These are phyloP conservation scores for Malassezia sympodialis DNA, from an alignment of 1,284 basidiomycete species.

Conservation along the genomic window DNA sequence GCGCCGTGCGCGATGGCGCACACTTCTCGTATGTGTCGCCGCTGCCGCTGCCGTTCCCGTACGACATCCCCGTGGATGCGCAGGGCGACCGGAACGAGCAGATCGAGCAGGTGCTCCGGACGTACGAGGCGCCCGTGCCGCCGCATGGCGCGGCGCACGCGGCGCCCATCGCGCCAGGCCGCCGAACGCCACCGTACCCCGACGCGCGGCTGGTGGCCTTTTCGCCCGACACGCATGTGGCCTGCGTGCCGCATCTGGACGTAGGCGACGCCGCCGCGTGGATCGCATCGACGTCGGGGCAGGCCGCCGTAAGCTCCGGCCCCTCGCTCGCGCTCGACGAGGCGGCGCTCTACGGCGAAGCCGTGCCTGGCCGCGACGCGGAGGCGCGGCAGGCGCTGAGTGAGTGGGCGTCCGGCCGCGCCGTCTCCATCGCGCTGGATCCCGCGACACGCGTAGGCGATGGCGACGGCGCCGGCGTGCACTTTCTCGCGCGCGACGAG, in stretches of 20 bases:
- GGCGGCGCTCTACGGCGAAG: not conserved
- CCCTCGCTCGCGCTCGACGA: constrained; percentile 18
- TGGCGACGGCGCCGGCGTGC: constrained; percentile 22
- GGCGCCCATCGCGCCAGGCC: not conserved
- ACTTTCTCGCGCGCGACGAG: constrained; percentile 20
- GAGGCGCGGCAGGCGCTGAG: constrained; percentile 12
- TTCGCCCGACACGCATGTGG: constrained; percentile 59
- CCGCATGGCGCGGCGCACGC: not conserved
- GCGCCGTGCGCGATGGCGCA: constrained; percentile 55
- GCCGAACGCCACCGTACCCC: constrained; percentile 23
- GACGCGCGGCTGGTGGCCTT: constrained; percentile 55
- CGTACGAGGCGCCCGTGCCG: constrained; percentile 28
- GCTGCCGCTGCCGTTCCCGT: constrained; percentile 74
- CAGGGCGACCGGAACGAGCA: constrained; percentile 20
- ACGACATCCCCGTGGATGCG: constrained; percentile 55
- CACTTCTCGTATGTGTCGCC: constrained; percentile 78
- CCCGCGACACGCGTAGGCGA: constrained; percentile 4
- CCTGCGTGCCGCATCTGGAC: constrained; percentile 74
- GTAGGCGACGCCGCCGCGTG: constrained; percentile 67
- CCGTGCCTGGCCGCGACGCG: not conserved
- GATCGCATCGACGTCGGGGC: constrained; percentile 53
- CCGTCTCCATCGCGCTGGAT: not conserved
- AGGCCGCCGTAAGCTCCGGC: constrained; percentile 36
- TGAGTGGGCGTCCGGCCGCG: constrained; percentile 18
- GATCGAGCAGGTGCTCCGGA: constrained; percentile 29